These are phyloP conservation scores for Millerozyma miso DNA, from an alignment of 805 yeast genomes.

Conservation along the genomic window DNA sequence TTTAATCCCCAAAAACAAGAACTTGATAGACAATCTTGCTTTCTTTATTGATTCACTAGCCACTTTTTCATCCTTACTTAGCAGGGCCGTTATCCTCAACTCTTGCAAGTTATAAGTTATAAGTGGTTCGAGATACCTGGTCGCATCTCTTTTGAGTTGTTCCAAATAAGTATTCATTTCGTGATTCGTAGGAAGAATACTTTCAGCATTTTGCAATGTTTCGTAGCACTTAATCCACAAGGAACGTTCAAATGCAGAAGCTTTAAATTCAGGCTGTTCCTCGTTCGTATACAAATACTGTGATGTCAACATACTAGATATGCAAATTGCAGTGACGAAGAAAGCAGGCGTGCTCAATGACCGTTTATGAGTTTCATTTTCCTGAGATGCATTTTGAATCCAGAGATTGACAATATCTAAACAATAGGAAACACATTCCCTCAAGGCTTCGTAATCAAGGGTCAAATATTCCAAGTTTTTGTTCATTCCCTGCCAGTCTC, in stretches of 20 bases:
- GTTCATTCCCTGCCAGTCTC: conserved; percentile 70
- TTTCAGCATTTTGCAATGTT: conserved; percentile 57
- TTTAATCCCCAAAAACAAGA: conserved; percentile 67
- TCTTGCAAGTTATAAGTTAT: conserved; percentile 26
- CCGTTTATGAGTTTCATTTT: conserved; percentile 60
- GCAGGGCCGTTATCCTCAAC: conserved; percentile 48
- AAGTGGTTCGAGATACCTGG: conserved; percentile 48
- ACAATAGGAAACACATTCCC: conserved; percentile 58
- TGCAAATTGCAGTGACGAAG: conserved; percentile 66
- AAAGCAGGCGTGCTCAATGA: conserved; percentile 73
- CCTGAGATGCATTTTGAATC: conserved; percentile 66
- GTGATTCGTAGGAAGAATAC: conserved; percentile 49
- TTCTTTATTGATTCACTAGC: conserved; percentile 42
- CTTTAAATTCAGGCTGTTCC: conserved; percentile 10
- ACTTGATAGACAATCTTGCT: conserved; percentile 51
- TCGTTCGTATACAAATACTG: conserved; percentile 60
- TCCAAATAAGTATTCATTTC: conserved; percentile 54
- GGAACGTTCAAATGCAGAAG: conserved; percentile 53
- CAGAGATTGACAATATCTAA: conserved; percentile 61
- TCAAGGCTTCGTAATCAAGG: conserved; percentile 56
- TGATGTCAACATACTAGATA: conserved; percentile 57
- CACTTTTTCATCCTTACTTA: conserved; percentile 34
- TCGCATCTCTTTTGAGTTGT: conserved; percentile 52
- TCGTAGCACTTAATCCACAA: conserved; percentile 58
- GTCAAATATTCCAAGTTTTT: conserved; percentile 42